A percentile compares a stretch with the other conserved stretches of the same genome.
These are phyloP conservation scores for Ophiobolus disseminans DNA, from an alignment of 2,329 filamentous ascomycete species.

Conservation along the genomic window DNA sequence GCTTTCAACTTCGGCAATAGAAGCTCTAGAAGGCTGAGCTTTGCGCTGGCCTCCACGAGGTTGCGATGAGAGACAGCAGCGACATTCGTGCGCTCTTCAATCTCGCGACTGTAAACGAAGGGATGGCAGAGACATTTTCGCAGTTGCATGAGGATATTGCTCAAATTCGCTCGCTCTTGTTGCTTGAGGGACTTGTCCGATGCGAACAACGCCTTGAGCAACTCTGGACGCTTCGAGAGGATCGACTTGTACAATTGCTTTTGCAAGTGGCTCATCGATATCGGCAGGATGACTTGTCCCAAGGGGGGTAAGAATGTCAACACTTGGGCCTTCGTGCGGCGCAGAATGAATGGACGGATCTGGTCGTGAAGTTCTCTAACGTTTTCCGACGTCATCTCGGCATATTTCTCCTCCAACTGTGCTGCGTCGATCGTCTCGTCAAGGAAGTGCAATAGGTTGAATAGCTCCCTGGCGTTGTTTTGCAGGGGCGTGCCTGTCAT, in stretches of 20 bases:
- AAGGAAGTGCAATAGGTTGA: slow-evolving; percentile 95
- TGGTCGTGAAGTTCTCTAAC: slow-evolving; percentile 80
- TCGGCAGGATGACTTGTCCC: slow-evolving; percentile 91
- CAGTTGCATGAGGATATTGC: slow-evolving; percentile 94
- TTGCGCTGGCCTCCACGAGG: slow-evolving; percentile 88
- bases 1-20: slow-evolving; percentile 88
- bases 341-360: slow-evolving; percentile 75
- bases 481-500: slow-evolving; percentile 90
- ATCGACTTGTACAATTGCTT: slow-evolving; percentile 96
- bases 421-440: slow-evolving; percentile 75
- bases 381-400: slow-evolving; percentile 81
- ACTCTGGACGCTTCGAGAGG: slow-evolving; percentile 84
- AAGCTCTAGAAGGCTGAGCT: slow-evolving; percentile 81
- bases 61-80: slow-evolving; percentile 73
- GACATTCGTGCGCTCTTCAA: slow-evolving; percentile 79
- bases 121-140: slow-evolving; percentile 95
- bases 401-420: slow-evolving; percentile 76
- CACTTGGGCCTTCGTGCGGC: slow-evolving; percentile 88
- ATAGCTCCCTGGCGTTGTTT: slow-evolving; percentile 93
- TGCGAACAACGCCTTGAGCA: slow-evolving; percentile 86
- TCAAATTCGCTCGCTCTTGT: slow-evolving; percentile 79
- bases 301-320: slow-evolving; percentile 91
- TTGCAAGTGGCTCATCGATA: slow-evolving; percentile 94
- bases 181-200: slow-evolving; percentile 65
- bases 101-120: slow-evolving; percentile 88